Evolutionary conservation across 78 protist genomes (phyloP).

Genomic region (Dictyostelium intermedium): DNA sequence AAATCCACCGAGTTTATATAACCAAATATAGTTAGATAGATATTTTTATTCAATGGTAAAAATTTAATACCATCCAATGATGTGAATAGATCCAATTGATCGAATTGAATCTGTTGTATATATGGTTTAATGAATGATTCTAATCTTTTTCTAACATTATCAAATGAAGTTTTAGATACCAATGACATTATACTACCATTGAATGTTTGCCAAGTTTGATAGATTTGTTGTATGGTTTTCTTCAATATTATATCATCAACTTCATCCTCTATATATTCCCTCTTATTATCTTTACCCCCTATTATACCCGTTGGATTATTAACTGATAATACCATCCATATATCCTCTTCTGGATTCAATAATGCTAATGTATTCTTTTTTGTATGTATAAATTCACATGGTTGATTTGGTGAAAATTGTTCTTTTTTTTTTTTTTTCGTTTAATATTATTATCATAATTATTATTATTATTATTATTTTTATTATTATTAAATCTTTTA

Average conservation of each 20-base stretch:
- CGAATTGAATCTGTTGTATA: conserved; percentile 42
- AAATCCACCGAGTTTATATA: conserved; percentile 51
- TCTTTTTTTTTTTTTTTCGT: background rate
- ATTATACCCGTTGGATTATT: background rate
- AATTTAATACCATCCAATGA: conserved; percentile 83
- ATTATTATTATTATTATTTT: background rate
- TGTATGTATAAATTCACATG: conserved; percentile 80
- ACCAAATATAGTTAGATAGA: conserved; percentile 63
- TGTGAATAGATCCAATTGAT: conserved; percentile 66
- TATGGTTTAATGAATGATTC: conserved; percentile 48
- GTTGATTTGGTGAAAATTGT: conserved; percentile 63
- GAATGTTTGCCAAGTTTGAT: conserved; percentile 35
- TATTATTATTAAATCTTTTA: background rate
- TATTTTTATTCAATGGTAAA: conserved; percentile 79
- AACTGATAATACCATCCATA: conserved; percentile 78
- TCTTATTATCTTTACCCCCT: conserved; percentile 28
- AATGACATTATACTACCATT: conserved; percentile 9
- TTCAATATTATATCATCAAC: conserved; percentile 22
- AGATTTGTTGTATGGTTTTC: conserved; percentile 34
- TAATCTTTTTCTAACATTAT: conserved; percentile 26
- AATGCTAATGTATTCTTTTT: conserved; percentile 20
- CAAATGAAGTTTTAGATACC: background rate
- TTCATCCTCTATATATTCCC: conserved; percentile 58
- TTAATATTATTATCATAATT: background rate
- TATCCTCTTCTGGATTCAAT: conserved; percentile 60